Conservation (phyloP, 1,139 yeast species). For the Candida tetrigidarum region DNA sequence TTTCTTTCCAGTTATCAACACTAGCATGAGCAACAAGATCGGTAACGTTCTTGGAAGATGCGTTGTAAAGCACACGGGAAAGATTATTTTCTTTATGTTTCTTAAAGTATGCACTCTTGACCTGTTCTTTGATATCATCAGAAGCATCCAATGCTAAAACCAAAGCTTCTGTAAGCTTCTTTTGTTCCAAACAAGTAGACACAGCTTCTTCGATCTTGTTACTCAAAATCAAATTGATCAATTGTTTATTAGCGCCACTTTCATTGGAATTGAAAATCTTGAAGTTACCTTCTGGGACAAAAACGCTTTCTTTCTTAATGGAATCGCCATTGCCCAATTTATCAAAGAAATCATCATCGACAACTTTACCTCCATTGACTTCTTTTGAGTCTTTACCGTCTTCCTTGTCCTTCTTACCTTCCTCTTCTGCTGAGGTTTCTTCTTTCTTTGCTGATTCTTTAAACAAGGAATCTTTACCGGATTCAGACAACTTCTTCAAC, state of each 20-base stretch:
- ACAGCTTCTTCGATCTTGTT: constrained; percentile 76
- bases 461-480: constrained; percentile 50
- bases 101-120: constrained; percentile 69
- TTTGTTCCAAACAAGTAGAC: constrained; percentile 63
- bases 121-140: constrained; percentile 66
- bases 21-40: constrained; percentile 83
- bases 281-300: constrained; percentile 52
- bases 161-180: constrained; percentile 76
- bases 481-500: constrained; percentile 57
- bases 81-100: constrained; percentile 59
- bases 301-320: constrained; percentile 22
- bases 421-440: constrained; percentile 11
- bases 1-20: constrained; percentile 80
- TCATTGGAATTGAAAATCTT: constrained; percentile 29
- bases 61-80: constrained; percentile 74
- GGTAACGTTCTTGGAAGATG: constrained; percentile 59
- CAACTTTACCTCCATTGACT: too few species aligned
- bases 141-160: constrained; percentile 76
- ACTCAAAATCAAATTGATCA: constrained; percentile 60
- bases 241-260: constrained; percentile 38
- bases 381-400: constrained; percentile 33
- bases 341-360: constrained; percentile 52
- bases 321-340: constrained; percentile 41
- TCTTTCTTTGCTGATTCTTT: constrained; percentile 16
- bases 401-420: constrained; percentile 23